phyloP scores from a whole-genome alignment of 169 alveolate genomes.

The Plasmodium cynomolgi region DNA sequence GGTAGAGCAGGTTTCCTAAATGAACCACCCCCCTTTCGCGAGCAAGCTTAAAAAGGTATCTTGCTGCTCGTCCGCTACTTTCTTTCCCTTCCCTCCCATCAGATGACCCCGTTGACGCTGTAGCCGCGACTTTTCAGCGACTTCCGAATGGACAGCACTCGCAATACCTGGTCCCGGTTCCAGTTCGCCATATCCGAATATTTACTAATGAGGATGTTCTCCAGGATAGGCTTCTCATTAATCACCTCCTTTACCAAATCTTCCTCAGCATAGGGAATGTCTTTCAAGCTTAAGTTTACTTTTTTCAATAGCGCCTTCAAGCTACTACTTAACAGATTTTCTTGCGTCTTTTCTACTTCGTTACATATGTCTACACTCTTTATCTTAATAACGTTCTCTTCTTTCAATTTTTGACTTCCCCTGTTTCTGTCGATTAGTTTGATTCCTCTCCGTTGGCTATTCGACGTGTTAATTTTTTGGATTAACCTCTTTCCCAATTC shows the following conservation, averaged over 20 bases:
- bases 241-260: slow-evolving; percentile 38
- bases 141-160: slow-evolving; percentile 43
- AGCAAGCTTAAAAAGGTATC: not conserved
- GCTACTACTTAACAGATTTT: not conserved
- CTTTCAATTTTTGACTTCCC: not conserved
- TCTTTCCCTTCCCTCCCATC: not conserved
- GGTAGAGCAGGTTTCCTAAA: not conserved
- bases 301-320: slow-evolving; percentile 7
- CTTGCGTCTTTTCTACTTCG: not conserved
- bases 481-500: slow-evolving; percentile 25
- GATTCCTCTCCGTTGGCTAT: slow-evolving; percentile 43
- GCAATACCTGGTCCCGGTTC: slow-evolving; percentile 26
- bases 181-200: slow-evolving; percentile 40
- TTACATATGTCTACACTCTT: slow-evolving; percentile 1
- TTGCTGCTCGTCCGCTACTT: too few relatives aligned
- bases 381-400: not conserved
- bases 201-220: slow-evolving; percentile 32
- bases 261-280: slow-evolving; percentile 61
- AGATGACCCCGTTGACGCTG: slow-evolving; percentile 16
- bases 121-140: slow-evolving; percentile 20
- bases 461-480: slow-evolving; percentile 14
- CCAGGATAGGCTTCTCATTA: slow-evolving; percentile 28
- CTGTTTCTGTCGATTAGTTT: slow-evolving; percentile 34
- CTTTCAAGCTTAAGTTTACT: slow-evolving; percentile 13
- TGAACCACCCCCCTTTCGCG: not conserved